phyloP scores from a whole-genome alignment of 2,329 filamentous ascomycete species.

The Neoascochyta sp. region DNA sequence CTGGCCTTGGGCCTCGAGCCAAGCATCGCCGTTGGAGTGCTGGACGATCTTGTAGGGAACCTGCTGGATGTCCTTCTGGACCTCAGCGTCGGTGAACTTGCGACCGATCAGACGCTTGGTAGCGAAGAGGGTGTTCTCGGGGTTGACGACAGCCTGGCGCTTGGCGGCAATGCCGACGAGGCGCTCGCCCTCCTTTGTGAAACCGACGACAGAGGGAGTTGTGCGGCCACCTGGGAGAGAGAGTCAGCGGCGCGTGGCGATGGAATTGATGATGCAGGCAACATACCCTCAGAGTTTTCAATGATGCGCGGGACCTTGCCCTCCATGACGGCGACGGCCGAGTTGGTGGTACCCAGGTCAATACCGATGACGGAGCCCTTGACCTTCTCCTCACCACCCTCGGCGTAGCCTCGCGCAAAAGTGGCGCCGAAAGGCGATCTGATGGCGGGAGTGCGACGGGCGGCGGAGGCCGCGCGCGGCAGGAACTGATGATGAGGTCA shows the following conservation, averaged over 20 bases:
- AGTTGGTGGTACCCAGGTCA: slow-evolving; percentile 97
- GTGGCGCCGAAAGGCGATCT: slow-evolving; percentile 68
- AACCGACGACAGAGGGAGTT: slow-evolving; percentile 91
- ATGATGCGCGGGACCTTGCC: slow-evolving; percentile 94
- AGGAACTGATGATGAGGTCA: slow-evolving; percentile 48
- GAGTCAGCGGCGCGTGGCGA: slow-evolving; percentile 10
- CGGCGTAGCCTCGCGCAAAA: slow-evolving; percentile 71
- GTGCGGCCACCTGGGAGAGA: slow-evolving; percentile 67
- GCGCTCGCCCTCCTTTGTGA: slow-evolving; percentile 91
- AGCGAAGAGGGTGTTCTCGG: slow-evolving; percentile 96
- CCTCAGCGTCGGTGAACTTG: slow-evolving; percentile 90
- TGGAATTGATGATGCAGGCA: slow-evolving; percentile 3
- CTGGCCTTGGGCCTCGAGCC: slow-evolving; percentile 88
- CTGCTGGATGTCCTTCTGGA: slow-evolving; percentile 95
- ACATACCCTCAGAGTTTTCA: slow-evolving; percentile 87
- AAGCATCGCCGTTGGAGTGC: slow-evolving; percentile 93
- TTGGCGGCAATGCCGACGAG: slow-evolving; percentile 96
- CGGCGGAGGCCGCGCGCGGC: slow-evolving; percentile 68
- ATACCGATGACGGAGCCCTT: slow-evolving; percentile 97
- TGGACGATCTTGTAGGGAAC: slow-evolving; percentile 98
- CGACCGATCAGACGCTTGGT: slow-evolving; percentile 98
- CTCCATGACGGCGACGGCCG: slow-evolving; percentile 95
- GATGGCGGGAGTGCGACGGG: slow-evolving; percentile 61
- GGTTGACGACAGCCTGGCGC: slow-evolving; percentile 97
- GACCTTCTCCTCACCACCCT: slow-evolving; percentile 72